phyloP scores from a whole-genome alignment of 345 rosid genomes.

The Hypericum androsaemum region DNA sequence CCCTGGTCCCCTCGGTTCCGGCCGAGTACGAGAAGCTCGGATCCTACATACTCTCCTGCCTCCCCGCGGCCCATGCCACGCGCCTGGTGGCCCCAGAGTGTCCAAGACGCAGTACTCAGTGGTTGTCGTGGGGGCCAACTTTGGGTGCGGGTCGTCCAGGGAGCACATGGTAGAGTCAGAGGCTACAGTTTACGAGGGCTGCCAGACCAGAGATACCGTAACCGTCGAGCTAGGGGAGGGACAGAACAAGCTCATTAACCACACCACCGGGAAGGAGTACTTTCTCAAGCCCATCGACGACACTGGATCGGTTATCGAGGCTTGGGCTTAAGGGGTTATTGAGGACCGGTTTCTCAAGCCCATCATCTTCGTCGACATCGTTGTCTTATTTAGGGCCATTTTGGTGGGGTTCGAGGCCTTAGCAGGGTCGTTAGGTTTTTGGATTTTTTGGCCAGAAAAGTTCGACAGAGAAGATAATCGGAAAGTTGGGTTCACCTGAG shows the following conservation, averaged over 20 bases:
- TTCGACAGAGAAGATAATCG: too few relatives aligned
- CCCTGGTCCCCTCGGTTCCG: constrained; percentile 80
- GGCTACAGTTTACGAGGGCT: constrained; percentile 73
- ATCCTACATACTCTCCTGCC: constrained; percentile 68
- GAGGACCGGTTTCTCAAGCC: too few relatives aligned
- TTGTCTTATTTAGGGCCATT: too few relatives aligned
- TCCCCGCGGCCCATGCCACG: constrained; percentile 54
- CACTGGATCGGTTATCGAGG: constrained; percentile 75
- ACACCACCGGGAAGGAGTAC: constrained; percentile 72
- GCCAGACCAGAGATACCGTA: constrained; percentile 68
- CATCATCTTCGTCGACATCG: too few relatives aligned
- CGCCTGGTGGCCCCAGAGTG: constrained; percentile 49
- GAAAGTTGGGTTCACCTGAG: too few relatives aligned
- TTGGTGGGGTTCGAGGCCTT: too few relatives aligned
- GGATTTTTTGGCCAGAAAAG: too few relatives aligned
- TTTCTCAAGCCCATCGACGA: constrained; percentile 75
- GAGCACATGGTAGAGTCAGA: constrained; percentile 84
- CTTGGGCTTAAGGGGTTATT: too few relatives aligned
- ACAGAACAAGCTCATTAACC: constrained; percentile 64
- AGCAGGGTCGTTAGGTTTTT: too few relatives aligned
- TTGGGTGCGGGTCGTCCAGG: constrained; percentile 90
- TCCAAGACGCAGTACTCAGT: constrained; percentile 57
- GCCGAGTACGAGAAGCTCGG: constrained; percentile 82
- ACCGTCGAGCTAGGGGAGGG: constrained; percentile 54
- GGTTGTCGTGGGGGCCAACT: constrained; percentile 69